Evolutionary conservation across 345 rosid genomes (phyloP).

Genomic region (Anastatica hierochuntica): DNA sequence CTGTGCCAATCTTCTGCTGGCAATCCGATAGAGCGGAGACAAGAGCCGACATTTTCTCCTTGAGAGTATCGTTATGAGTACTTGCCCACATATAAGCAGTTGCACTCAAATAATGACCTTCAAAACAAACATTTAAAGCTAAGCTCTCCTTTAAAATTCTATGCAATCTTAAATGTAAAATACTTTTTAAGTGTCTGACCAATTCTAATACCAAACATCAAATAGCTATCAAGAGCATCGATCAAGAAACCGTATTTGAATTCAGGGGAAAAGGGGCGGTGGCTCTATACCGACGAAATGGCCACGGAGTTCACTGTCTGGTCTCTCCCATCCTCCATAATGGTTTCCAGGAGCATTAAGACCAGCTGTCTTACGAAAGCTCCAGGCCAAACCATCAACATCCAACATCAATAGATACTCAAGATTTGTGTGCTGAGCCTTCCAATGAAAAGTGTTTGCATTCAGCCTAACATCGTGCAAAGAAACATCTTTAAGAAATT

Average conservation of each 20-base stretch:
- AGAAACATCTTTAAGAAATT: slow-evolving; percentile 64
- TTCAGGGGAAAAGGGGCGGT: not conserved
- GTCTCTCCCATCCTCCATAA: slow-evolving; percentile 87
- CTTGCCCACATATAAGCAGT: slow-evolving; percentile 95
- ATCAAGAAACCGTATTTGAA: not conserved
- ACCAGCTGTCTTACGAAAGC: slow-evolving; percentile 74
- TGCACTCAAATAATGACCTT: slow-evolving; percentile 96
- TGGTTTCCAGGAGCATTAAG: slow-evolving; percentile 50
- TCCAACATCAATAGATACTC: slow-evolving; percentile 78
- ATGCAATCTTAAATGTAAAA: not conserved
- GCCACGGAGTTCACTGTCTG: slow-evolving; percentile 67
- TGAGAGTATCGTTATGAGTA: slow-evolving; percentile 57
- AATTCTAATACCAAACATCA: not conserved
- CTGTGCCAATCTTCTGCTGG: slow-evolving; percentile 63
- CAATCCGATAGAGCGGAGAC: slow-evolving; percentile 63
- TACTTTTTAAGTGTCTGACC: not conserved
- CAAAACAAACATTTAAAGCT: slow-evolving; percentile 17
- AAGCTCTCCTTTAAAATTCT: too few relatives aligned
- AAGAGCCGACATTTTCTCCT: slow-evolving; percentile 60
- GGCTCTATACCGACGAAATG: slow-evolving; percentile 71
- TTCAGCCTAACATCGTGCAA: slow-evolving; percentile 76
- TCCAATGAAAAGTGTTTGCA: slow-evolving; percentile 46
- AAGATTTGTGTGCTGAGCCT: slow-evolving; percentile 79
- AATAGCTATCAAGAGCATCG: not conserved
- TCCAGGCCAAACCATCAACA: slow-evolving; percentile 72